phyloP scores from a whole-genome alignment of 2,329 filamentous ascomycete genomes.

The Claviceps fusiformis region DNA sequence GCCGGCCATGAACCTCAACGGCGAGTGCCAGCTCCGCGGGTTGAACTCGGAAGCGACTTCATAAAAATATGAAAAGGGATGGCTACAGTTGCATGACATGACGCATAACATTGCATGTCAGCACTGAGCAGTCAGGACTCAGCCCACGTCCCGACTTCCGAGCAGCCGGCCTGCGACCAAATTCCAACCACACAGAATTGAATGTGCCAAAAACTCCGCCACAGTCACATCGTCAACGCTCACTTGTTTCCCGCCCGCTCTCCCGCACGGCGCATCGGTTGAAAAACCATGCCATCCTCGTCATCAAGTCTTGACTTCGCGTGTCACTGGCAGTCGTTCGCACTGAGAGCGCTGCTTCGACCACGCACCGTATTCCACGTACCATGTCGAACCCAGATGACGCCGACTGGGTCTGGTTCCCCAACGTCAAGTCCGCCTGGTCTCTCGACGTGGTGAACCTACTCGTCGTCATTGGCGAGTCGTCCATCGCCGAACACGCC shows the following conservation, averaged over 20 bases:
- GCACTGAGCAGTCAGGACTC: no score
- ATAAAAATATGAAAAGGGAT: no score
- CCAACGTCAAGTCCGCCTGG: constrained; percentile 31
- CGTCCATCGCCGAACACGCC: constrained; percentile 41
- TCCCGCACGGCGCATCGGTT: background rate
- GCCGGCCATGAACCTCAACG: no score
- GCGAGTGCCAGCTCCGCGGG: no score
- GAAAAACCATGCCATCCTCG: background rate
- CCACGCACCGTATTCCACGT: constrained; percentile 10
- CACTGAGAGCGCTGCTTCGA: background rate
- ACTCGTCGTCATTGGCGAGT: constrained; percentile 49
- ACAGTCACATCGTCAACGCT: background rate
- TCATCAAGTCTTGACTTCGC: background rate
- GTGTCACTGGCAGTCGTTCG: background rate
- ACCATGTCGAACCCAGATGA: constrained; percentile 14
- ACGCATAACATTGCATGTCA: no score
- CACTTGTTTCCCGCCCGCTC: background rate
- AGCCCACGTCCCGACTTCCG: no score
- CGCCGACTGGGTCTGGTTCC: constrained; percentile 28
- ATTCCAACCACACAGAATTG: no score
- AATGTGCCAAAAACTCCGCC: background rate
- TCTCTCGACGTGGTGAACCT: constrained; percentile 48
- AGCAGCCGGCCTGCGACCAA: no score
- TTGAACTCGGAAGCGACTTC: no score
- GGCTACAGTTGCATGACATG: background rate